Percentiles rank a stretch among this genome's conserved stretches.
These are phyloP conservation scores for Acorus calamus DNA, from an alignment of 106 monocot species.

Conservation along the genomic window DNA sequence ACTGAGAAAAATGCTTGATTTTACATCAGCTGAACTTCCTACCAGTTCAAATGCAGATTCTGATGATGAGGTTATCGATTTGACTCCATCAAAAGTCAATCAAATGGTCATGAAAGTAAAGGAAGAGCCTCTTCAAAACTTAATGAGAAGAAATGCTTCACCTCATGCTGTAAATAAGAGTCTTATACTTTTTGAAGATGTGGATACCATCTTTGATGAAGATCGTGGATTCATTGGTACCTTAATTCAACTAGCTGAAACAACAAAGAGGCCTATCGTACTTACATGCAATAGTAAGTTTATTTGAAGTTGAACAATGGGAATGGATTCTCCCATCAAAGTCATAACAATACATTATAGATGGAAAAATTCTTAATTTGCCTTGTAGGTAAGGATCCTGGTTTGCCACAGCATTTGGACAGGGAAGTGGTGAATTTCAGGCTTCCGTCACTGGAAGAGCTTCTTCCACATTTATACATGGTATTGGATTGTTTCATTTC, in stretches of 20 bases:
- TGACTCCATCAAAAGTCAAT: conserved; percentile 8
- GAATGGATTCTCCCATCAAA: neutral
- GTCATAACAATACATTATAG: no score
- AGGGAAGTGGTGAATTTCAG: conserved; percentile 50
- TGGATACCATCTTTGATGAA: conserved; percentile 86
- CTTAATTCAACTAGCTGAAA: conserved; percentile 77
- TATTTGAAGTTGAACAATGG: neutral
- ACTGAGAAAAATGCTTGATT: conserved; percentile 15
- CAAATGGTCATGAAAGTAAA: neutral
- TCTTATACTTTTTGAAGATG: conserved; percentile 91
- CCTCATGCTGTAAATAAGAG: conserved; percentile 42
- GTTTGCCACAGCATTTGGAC: conserved; percentile 46
- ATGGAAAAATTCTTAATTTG: neutral
- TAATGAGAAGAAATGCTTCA: conserved; percentile 9
- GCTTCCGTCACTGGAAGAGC: conserved; percentile 55
- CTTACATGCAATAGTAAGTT: conserved; percentile 87
- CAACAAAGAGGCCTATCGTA: conserved; percentile 84
- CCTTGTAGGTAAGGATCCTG: conserved; percentile 52
- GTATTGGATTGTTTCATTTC: conserved; percentile 18
- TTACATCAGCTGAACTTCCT: conserved; percentile 7
- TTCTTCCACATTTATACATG: conserved; percentile 49
- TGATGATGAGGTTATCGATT: conserved; percentile 10
- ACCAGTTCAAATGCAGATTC: conserved; percentile 9
- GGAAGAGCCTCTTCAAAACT: conserved; percentile 1
- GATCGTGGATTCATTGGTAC: conserved; percentile 81